Evolutionary conservation across 1,139 yeast genomes (phyloP).

Genomic region (Wickerhamiella pararugosa): DNA sequence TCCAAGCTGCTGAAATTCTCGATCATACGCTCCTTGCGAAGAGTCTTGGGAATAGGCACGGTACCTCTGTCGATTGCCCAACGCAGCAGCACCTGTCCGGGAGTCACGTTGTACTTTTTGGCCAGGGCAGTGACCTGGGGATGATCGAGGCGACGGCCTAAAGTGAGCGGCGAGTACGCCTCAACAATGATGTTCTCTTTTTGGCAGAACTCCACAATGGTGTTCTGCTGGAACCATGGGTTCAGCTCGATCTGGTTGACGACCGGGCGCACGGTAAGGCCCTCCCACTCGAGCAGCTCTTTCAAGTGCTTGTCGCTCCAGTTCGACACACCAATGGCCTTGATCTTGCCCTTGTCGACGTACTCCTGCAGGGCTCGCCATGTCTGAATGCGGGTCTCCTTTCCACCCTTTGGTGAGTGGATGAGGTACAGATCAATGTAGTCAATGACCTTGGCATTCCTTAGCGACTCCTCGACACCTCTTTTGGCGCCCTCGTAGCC

Average conservation of each 20-base stretch:
- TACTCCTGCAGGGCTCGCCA: constrained; percentile 33
- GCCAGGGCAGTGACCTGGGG: constrained; percentile 25
- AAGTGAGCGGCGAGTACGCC: constrained; percentile 15
- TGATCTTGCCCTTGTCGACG: constrained; percentile 19
- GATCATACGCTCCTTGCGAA: constrained; percentile 49
- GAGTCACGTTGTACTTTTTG: constrained; percentile 26
- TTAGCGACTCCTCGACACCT: constrained; percentile 24
- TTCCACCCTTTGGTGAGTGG: constrained; percentile 29
- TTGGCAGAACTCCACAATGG: constrained; percentile 13
- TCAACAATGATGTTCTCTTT: constrained; percentile 12
- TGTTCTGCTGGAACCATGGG: constrained; percentile 36
- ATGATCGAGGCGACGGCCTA: constrained; percentile 14
- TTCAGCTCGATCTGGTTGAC: constrained; percentile 40
- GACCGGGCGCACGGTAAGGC: constrained; percentile 38
- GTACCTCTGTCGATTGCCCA: constrained; percentile 26
- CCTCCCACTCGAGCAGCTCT: constrained; percentile 41
- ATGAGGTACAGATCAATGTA: constrained; percentile 32
- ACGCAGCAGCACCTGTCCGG: constrained; percentile 33
- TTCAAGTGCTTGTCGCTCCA: constrained; percentile 47
- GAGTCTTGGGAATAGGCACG: constrained; percentile 45
- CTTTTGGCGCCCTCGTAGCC: constrained; percentile 28
- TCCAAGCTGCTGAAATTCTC: constrained; percentile 32
- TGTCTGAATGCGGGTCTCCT: constrained; percentile 28
- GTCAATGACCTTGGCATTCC: constrained; percentile 31
- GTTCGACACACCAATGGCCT: constrained; percentile 49